phyloP scores from a whole-genome alignment of 2,329 filamentous ascomycete genomes.

The Scopulariopsis brevicaulis region DNA sequence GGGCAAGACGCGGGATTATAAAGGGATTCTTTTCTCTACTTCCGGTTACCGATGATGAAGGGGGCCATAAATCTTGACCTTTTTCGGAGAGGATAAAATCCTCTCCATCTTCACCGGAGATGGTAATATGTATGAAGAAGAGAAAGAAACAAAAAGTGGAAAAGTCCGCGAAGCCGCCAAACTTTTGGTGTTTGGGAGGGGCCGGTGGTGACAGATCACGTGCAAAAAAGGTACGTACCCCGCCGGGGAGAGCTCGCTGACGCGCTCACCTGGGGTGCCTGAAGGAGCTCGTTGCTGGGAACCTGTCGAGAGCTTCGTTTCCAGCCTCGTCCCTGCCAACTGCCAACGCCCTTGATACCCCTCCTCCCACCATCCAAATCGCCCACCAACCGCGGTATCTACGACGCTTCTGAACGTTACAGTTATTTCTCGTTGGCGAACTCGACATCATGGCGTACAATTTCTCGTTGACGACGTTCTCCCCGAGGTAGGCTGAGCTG shows the following conservation, averaged over 20 bases:
- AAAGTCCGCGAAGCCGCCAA: constrained; percentile 3
- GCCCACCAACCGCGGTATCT: not conserved
- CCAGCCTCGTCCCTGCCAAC: constrained; percentile 3
- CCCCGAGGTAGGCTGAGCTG: constrained; percentile 66
- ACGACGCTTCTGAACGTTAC: not conserved
- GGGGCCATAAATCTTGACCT: constrained; percentile 24
- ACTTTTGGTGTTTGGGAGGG: not conserved
- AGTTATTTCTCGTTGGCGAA: not conserved
- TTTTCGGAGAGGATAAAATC: constrained; percentile 13
- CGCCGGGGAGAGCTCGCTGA: constrained; percentile 1
- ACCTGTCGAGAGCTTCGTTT: not conserved
- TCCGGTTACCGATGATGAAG: constrained; percentile 32
- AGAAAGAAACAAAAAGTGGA: constrained; percentile 19
- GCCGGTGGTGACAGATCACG: not conserved
- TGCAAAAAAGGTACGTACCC: not conserved
- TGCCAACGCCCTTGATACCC: not conserved
- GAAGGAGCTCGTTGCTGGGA: constrained; percentile 1
- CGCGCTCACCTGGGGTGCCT: constrained; percentile 5
- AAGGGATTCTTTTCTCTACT: constrained; percentile 43
- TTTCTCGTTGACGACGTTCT: constrained; percentile 99
- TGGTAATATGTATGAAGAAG: constrained; percentile 36
- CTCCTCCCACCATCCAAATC: not conserved
- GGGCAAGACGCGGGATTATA: constrained; percentile 46
- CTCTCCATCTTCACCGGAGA: constrained; percentile 21
- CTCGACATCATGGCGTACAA: constrained; percentile 9